Evolutionary conservation across 2,329 filamentous ascomycete genomes (phyloP).

Genomic region (Dactylonectria macrodidyma): DNA sequence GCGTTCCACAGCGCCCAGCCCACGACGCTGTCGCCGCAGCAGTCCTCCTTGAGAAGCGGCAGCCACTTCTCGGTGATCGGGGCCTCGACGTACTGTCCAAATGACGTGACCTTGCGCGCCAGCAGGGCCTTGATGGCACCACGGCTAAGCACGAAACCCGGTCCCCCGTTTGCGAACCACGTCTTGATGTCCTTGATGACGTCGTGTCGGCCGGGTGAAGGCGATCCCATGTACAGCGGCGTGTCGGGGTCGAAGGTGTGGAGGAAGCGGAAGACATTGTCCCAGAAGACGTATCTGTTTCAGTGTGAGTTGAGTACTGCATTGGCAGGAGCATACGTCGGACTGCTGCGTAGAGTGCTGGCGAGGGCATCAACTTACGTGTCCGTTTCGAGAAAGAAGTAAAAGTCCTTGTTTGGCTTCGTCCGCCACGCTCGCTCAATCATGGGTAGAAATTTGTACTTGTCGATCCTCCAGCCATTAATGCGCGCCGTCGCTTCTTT

Average conservation of each 20-base stretch:
- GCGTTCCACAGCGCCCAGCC: slow-evolving; percentile 62
- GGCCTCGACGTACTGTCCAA: slow-evolving; percentile 57
- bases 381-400: slow-evolving; percentile 70
- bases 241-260: slow-evolving; percentile 61
- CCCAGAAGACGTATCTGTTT: slow-evolving; percentile 50
- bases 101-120: slow-evolving; percentile 47
- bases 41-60: slow-evolving; percentile 60
- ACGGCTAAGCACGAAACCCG: slow-evolving; percentile 62
- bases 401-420: slow-evolving; percentile 66
- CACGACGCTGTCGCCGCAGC: slow-evolving; percentile 67
- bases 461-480: slow-evolving; percentile 68
- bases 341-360: not conserved
- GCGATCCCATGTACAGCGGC: slow-evolving; percentile 65
- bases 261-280: slow-evolving; percentile 65
- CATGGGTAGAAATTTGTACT: slow-evolving; percentile 72
- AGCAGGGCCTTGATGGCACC: slow-evolving; percentile 61
- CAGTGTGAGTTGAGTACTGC: slow-evolving; percentile 32
- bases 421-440: slow-evolving; percentile 64
- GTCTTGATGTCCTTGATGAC: slow-evolving; percentile 50
- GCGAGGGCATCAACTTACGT: slow-evolving; percentile 56
- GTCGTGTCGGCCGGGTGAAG: slow-evolving; percentile 56
- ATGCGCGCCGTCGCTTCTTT: slow-evolving; percentile 50
- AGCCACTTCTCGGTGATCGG: slow-evolving; percentile 58
- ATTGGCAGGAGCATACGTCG: not conserved
- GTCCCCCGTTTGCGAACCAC: slow-evolving; percentile 65